phyloP scores from a whole-genome alignment of 306 rosid species.

The Crotalaria pallida region DNA sequence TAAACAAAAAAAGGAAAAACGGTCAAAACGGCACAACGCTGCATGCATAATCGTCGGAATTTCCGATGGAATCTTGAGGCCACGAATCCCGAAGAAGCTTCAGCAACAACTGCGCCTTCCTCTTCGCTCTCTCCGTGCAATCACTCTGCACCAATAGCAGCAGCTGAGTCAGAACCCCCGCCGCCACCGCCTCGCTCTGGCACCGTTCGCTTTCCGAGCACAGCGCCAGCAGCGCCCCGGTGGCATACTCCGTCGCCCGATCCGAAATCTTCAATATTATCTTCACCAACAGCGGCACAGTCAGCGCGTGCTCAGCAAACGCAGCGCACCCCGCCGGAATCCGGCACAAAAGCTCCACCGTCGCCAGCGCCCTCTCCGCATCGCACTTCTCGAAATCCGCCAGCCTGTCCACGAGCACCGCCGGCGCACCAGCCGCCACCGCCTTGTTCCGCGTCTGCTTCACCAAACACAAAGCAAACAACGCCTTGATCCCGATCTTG shows the following conservation, averaged over 20 bases:
- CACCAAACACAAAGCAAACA: conserved; percentile 73
- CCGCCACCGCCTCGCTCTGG: conserved; percentile 72
- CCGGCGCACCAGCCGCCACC: conserved; percentile 67
- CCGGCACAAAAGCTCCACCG: conserved; percentile 72
- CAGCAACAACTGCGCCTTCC: conserved; percentile 83
- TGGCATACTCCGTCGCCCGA: conserved; percentile 87
- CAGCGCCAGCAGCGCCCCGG: conserved; percentile 76
- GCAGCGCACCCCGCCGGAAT: conserved; percentile 52
- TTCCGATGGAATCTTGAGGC: conserved; percentile 77
- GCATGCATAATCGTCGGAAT: conserved; percentile 79
- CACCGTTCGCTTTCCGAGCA: conserved; percentile 66
- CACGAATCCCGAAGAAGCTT: conserved; percentile 99
- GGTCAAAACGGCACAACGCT: conserved; percentile 51
- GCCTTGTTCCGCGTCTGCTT: conserved; percentile 74
- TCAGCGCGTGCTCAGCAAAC: conserved; percentile 65
- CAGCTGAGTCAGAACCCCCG: conserved; percentile 75
- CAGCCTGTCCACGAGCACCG: conserved; percentile 51
- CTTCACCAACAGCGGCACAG: conserved; percentile 81
- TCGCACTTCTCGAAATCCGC: conserved; percentile 84
- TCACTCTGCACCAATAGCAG: conserved; percentile 82
- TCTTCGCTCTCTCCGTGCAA: conserved; percentile 85
- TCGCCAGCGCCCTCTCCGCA: conserved; percentile 74
- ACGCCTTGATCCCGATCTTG: conserved; percentile 66
- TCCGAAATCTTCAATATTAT: conserved; percentile 72
- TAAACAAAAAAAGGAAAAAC: neutral